These are phyloP conservation scores for Pythium brassicae DNA, from an alignment of 352 stramenopile genomes.

Conservation along the genomic window DNA sequence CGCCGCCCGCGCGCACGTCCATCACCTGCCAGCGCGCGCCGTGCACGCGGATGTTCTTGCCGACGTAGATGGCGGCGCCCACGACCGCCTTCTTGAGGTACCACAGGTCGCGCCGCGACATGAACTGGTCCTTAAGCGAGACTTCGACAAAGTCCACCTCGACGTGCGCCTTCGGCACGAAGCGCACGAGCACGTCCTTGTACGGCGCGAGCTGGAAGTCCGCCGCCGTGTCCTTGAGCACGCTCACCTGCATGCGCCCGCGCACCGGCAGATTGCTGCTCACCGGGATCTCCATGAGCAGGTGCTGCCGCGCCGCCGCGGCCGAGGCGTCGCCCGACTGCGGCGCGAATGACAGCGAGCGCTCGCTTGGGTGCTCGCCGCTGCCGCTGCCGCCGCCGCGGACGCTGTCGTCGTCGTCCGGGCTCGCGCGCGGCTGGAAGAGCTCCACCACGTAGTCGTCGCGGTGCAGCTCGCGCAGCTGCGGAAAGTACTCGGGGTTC, in stretches of 20 bases:
- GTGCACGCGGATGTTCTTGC: conserved; percentile 73
- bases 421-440: conserved; percentile 40
- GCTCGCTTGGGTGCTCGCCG: conserved; percentile 16
- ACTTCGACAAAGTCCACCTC: conserved; percentile 88
- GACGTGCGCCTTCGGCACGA: conserved; percentile 71
- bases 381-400: not conserved
- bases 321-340: conserved; percentile 3
- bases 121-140: conserved; percentile 90
- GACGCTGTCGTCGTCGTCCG: conserved; percentile 6
- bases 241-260: conserved; percentile 76
- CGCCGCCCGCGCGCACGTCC: conserved; percentile 81
- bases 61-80: conserved; percentile 67
- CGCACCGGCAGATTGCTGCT: conserved; percentile 61
- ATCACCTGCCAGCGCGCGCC: conserved; percentile 83
- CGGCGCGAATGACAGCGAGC: conserved; percentile 1
- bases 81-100: conserved; percentile 73
- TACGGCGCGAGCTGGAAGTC: conserved; percentile 71
- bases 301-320: conserved; percentile 40
- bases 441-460: conserved; percentile 83
- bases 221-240: conserved; percentile 76
- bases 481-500: conserved; percentile 77
- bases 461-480: conserved; percentile 56
- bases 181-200: conserved; percentile 80
- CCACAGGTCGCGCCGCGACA: conserved; percentile 90
- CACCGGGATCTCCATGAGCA: conserved; percentile 76